Base-by-base conservation (phyloP, 176 grass and related monocot genomes). In the Eleusine indica region DNA sequence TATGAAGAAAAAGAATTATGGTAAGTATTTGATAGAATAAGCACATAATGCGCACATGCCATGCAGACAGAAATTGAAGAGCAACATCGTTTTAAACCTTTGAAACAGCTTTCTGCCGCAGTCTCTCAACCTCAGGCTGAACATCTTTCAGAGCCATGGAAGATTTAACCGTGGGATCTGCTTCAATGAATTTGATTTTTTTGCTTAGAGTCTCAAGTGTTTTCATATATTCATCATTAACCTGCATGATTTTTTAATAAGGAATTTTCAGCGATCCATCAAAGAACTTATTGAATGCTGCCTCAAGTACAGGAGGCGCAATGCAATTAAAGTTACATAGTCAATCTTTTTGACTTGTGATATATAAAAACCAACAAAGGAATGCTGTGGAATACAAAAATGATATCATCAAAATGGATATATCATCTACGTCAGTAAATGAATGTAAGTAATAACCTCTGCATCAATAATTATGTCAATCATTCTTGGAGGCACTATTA, bases 401-500 rank as follows among this genome's bases (percentile, higher is more conserved):
- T 19, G 66, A 49, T 78, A 49, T 82, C n/a, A 81, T 35, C 54
- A 37, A 65, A 81, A 81, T 40, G 64, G 41, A 65, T 38, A 64
- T 53, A 63, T 85, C 21, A 75, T 77, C 75, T 28, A 80, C 67
- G 35, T 38, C 21, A n/a, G 12, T 16, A 60, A 75, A 69, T 13
- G 41, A 69, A 61, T 73, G n/a, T 43, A 73, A 87, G 72, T 77
- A 39, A 70, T 70, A 38, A 98, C 96, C 96, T 95, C 96, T 82
- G 93, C 96, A 83, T 98, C 96, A 83, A 98, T 86, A 91, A 98
- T 86, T 83, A 91, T 95, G 81, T 94, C 93, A 71, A 98, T 89
- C 96, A 98, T 98, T 87, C 91, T 93, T 68, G 96, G 93, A 76
- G 96, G 85, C 30, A 98, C 80, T 83, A 95, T 90, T 78, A 98